A percentile compares a stretch with the other conserved stretches of the same genome.
phyloP scores from a whole-genome alignment of 192 early-diverging fungal species.

The Podochytrium sp. region DNA sequence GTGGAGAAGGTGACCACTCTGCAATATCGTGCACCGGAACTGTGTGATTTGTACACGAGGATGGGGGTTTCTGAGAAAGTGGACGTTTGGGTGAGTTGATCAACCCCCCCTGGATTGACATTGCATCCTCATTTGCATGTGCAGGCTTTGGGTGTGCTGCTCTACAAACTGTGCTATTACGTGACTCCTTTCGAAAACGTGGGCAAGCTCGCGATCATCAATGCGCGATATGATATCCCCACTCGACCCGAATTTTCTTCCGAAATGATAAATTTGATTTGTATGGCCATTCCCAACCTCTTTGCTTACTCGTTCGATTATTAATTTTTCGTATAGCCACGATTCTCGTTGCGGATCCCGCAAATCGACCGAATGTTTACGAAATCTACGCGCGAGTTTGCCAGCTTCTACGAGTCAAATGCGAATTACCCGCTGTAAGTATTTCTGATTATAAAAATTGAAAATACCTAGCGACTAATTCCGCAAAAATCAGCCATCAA shows the following conservation, averaged over 20 bases:
- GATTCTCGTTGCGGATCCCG: slow-evolving; percentile 78
- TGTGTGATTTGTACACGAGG: slow-evolving; percentile 89
- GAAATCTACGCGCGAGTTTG: slow-evolving; percentile 73
- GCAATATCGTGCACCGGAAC: slow-evolving; percentile 95
- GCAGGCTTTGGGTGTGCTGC: slow-evolving; percentile 90
- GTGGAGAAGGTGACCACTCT: slow-evolving; percentile 84
- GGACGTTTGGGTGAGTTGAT: slow-evolving; percentile 55
- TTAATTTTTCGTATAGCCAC: slow-evolving; percentile 43
- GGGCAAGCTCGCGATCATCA: slow-evolving; percentile 86
- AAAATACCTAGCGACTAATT: slow-evolving; percentile 2
- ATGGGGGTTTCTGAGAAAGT: slow-evolving; percentile 85
- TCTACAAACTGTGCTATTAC: slow-evolving; percentile 95
- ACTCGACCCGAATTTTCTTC: slow-evolving; percentile 59
- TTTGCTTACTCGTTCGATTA: background rate
- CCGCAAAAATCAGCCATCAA: slow-evolving; percentile 19
- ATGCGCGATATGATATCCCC: slow-evolving; percentile 83
- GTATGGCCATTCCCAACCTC: slow-evolving; percentile 13
- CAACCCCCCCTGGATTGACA: background rate
- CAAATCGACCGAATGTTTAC: slow-evolving; percentile 79
- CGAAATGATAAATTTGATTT: slow-evolving; percentile 45
- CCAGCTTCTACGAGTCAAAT: slow-evolving; percentile 60
- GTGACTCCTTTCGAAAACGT: slow-evolving; percentile 90
- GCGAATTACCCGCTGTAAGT: slow-evolving; percentile 49
- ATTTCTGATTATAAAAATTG: background rate
- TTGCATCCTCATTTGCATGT: no score